Evolutionary conservation across 2,329 filamentous ascomycete genomes (phyloP), one percentile per base, ranked within the genome.

Genomic region (Epichloe coenophiala): DNA sequence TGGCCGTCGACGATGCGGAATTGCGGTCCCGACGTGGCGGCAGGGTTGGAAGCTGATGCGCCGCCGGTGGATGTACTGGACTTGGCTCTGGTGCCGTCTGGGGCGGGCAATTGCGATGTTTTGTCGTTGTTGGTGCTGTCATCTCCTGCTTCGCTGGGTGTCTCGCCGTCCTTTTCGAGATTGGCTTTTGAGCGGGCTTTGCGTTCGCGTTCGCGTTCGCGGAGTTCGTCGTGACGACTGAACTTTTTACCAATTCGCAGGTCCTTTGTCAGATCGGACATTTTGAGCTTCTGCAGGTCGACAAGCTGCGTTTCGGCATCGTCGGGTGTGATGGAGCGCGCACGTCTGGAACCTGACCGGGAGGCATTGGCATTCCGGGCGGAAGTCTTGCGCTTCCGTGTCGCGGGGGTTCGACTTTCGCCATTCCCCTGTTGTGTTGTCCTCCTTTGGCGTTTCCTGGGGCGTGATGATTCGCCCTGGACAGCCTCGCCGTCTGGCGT

Each of bases 211-310:
- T 87, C 77, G 42, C 86, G 80, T 56, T 82, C 75, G 41, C 81
- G 78, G 58, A 93, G 81, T 59, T 85, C 81, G 58, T 82, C 80
- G 57, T 88, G 85, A 3, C 83, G 77, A 59, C 81, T 83, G 51
- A 88, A 90, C 53, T 84, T 81, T 81, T 85, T 86, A 51, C 87
- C 87, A 51, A 84, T 83, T 19, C 76, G 75, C 48, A 85, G 69
- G 59, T 88, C 84, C 54, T 76, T 78, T 47, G 80, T 86, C 3
- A 93, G 67, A 51, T 88, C 84, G 42, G 75, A 77, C 81, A 93
- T 88, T 49, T 80, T 86, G 27, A 86, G 75, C 3, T 74, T 76
- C 23, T 76, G 75, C 21, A 79, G 71, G 60, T 89, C 83, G 50
- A 91, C 81, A 54, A 76, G 65, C 52, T 77, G 73, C 23, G 67